phyloP scores from a whole-genome alignment of 1,139 yeast species.

The Casaregolazyma lundiana region DNA sequence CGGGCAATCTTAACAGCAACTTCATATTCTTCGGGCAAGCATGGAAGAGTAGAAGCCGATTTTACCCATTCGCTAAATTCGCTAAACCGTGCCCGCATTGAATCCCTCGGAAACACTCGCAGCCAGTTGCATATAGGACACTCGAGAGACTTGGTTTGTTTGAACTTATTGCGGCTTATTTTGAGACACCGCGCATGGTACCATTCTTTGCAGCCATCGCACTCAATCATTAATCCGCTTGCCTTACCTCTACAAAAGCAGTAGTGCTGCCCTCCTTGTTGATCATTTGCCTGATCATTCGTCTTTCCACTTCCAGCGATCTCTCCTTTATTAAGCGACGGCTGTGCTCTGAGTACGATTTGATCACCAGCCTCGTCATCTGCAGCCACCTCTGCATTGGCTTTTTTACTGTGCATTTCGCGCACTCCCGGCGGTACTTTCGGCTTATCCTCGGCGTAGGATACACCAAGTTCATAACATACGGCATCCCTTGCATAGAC shows the following conservation, averaged over 20 bases:
- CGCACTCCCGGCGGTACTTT: conserved; percentile 1
- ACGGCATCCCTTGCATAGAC: conserved; percentile 36
- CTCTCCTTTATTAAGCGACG: too few species aligned
- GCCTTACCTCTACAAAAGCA: conserved; percentile 71
- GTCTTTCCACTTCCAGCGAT: conserved; percentile 9
- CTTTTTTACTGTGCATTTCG: conserved; percentile 1
- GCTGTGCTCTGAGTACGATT: too few species aligned
- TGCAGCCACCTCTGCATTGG: neutral
- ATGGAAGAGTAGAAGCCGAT: conserved; percentile 24
- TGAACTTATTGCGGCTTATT: conserved; percentile 27
- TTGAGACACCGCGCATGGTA: conserved; percentile 67
- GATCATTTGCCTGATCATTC: too few species aligned
- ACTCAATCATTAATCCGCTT: conserved; percentile 69
- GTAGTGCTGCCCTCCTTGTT: conserved; percentile 39
- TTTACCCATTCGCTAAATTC: conserved; percentile 32
- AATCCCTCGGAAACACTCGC: conserved; percentile 32
- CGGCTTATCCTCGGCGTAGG: conserved; percentile 22
- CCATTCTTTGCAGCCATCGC: conserved; percentile 79
- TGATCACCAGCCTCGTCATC: neutral
- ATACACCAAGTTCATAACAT: conserved; percentile 43
- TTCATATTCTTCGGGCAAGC: conserved; percentile 28
- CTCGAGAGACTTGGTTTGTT: conserved; percentile 39
- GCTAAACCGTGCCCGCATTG: conserved; percentile 34
- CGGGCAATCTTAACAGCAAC: conserved; percentile 35
- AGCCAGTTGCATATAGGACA: conserved; percentile 66